A percentile compares a stretch with the other conserved stretches of the same genome.
These are phyloP conservation scores for Stipa capillata DNA, from an alignment of 176 grass and related monocot genomes.

Conservation along the genomic window DNA sequence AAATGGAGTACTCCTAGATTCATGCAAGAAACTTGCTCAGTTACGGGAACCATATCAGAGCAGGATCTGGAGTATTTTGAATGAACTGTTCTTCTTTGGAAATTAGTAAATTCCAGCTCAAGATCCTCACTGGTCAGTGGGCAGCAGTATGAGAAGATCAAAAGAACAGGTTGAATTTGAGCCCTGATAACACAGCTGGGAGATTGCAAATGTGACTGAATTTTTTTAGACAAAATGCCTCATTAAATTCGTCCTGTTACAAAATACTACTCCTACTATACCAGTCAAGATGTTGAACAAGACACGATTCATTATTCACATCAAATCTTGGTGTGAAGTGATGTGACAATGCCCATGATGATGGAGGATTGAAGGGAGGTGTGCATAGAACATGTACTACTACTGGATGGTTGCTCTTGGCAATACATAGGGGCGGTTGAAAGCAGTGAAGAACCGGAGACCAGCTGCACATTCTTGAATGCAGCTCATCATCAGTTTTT, in stretches of 20 bases:
- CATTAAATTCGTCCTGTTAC: neutral
- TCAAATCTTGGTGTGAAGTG: neutral
- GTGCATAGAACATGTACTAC: neutral
- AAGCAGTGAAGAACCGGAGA: neutral
- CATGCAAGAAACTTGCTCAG: neutral
- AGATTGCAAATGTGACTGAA: neutral
- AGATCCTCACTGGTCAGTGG: neutral
- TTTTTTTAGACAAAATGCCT: neutral
- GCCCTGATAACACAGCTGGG: neutral
- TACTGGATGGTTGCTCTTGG: conserved; percentile 4
- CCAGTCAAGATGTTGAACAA: neutral
- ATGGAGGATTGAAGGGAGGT: neutral
- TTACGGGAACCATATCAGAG: neutral
- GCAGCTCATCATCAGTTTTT: neutral
- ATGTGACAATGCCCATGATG: conserved; percentile 21
- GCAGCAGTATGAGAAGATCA: neutral
- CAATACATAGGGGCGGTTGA: neutral
- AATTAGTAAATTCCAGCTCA: neutral
- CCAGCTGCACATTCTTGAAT: conserved; percentile 10
- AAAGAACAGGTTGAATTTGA: neutral
- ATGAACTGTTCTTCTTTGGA: neutral
- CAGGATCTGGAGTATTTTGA: neutral
- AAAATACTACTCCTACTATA: no score
- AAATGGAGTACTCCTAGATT: neutral
- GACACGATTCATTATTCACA: neutral